Conservation (phyloP, 768 basidiomycete genomes). For the Pholiota conissans region DNA sequence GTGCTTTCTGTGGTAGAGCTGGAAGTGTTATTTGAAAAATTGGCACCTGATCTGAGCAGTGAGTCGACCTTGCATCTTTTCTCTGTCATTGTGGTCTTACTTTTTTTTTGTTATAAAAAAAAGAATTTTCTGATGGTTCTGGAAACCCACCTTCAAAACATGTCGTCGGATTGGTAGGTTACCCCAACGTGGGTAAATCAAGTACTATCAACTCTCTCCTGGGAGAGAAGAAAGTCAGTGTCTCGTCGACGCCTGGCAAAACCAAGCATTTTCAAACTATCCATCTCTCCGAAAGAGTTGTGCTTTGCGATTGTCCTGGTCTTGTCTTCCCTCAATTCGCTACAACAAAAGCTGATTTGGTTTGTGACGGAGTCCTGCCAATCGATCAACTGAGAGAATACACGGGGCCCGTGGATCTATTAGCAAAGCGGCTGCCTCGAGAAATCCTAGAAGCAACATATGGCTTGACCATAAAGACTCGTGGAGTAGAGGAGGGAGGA, state of each 20-base stretch:
- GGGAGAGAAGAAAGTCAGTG: constrained; percentile 96
- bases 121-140: constrained; percentile 61
- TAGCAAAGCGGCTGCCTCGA: constrained; percentile 78
- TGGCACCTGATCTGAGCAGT: constrained; percentile 75
- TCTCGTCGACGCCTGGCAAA: constrained; percentile 96
- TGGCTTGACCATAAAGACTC: constrained; percentile 73
- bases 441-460: constrained; percentile 89
- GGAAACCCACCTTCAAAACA: constrained; percentile 64
- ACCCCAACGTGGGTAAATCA: constrained; percentile 98
- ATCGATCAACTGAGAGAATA: constrained; percentile 97
- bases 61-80: constrained; percentile 17
- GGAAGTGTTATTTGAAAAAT: constrained; percentile 74
- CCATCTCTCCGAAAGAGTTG: constrained; percentile 82
- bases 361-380: constrained; percentile 95
- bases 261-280: constrained; percentile 99
- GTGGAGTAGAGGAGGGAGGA: constrained; percentile 78
- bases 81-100: background rate
- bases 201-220: constrained; percentile 96
- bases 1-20: constrained; percentile 87
- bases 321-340: constrained; percentile 98
- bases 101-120: no score
- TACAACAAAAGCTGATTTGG: constrained; percentile 91
- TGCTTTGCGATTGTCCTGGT: constrained; percentile 96
- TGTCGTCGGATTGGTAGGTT: constrained; percentile 90
- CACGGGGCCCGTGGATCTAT: constrained; percentile 78